Base-by-base conservation (phyloP, 306 rosid genomes). In the Medicago truncatula region DNA sequence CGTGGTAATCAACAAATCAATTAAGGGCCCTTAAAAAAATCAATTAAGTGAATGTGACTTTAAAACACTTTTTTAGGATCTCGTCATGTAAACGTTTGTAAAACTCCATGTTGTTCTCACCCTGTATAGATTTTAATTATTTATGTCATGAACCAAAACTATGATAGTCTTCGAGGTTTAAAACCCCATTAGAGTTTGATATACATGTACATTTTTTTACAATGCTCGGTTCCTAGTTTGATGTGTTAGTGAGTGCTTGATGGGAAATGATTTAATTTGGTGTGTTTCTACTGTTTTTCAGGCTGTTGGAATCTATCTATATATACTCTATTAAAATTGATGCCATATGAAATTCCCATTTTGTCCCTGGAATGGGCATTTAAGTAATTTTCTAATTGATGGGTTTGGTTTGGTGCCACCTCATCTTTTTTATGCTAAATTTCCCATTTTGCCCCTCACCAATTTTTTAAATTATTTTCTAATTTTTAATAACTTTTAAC, bases 171-270 rank as follows among this genome's bases (percentile, higher is more conserved):
- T n/a, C n/a, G n/a, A n/a, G n/a, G 13, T 80, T 74, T 44, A 13
- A 21, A 11, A 57, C 63, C 25, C 3, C 36, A 8, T 18, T 5
- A 39, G 72, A 18, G 44, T 54, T 25, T 71, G 12, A 21, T 38
- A 50, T 9, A 15, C 63, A 62, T 46, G 60, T 21, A 25, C 8
- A 60, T 34, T 34, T 34, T 34, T 66, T 46, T 39, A 41, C 44
- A 77, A 54, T 69, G 70, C 36, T 58, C 21, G 16, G 11, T 72
- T 57, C 59, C 52, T 17, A 59, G 28, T 75, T 60, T 60, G 38
- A 16, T 17, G 50, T 52, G 13, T 18, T 34, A 20, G 65, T 63
- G 36, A 75, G 17, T 4, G 9, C 15, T 20, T 31, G 38, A 34
- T 4, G 65, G 74, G 41, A 39, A 67, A 52, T 63, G 36, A 56